Conservation (phyloP, 257 asterid genomes). For the Phtheirospermum japonicum region DNA sequence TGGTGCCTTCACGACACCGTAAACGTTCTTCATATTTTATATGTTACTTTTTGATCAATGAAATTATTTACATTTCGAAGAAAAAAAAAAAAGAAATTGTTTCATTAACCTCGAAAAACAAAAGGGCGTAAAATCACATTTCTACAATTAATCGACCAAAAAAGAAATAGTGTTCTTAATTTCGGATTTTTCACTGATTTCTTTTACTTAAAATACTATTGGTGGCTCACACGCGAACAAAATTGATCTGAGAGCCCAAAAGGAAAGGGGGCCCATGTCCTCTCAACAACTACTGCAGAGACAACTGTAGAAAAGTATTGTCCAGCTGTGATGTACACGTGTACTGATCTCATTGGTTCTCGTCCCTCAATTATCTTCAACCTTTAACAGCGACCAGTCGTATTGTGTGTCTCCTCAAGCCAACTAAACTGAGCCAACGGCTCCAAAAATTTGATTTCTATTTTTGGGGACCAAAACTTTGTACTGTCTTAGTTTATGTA, state of each 20-base stretch:
- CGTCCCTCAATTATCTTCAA: constrained; percentile 14
- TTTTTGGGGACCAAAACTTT: background rate
- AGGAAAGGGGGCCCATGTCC: constrained; percentile 20
- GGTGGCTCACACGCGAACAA: constrained; percentile 36
- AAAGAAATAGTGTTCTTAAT: too few relatives aligned
- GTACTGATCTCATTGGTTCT: constrained; percentile 25
- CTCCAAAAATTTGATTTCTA: constrained; percentile 29
- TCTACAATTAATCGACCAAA: background rate
- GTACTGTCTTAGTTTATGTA: too few relatives aligned
- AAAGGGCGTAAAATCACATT: too few relatives aligned
- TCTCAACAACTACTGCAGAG: constrained; percentile 38
- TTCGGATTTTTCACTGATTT: background rate
- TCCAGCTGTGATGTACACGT: constrained; percentile 68
- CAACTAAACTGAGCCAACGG: constrained; percentile 44
- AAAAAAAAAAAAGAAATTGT: too few relatives aligned
- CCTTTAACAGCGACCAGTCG: constrained; percentile 50
- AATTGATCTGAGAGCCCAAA: constrained; percentile 27
- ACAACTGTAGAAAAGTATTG: constrained; percentile 49
- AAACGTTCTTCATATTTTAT: too few relatives aligned
- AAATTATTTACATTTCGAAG: too few relatives aligned
- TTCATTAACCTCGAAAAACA: too few relatives aligned
- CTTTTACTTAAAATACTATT: too few relatives aligned
- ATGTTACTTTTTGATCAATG: too few relatives aligned
- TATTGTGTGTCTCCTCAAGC: constrained; percentile 38
- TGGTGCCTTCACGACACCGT: too few relatives aligned